Evolutionary conservation across 108 stramenopile species (phyloP), one percentile per base, ranked within the genome.

Genomic region (Nitzschia sp.): DNA sequence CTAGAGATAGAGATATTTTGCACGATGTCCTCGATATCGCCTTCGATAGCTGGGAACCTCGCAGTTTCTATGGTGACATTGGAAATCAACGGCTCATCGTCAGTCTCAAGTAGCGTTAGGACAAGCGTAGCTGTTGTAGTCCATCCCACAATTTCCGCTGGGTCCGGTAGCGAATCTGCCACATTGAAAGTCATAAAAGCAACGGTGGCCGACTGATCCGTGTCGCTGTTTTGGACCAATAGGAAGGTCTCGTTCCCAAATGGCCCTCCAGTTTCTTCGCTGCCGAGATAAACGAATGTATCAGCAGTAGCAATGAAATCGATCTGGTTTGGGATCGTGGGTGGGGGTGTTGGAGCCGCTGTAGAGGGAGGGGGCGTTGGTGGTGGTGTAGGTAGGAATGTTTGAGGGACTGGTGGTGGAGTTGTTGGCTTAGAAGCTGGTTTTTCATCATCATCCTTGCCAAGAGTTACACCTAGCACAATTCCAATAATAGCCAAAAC

Each of bases 161-260:
- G 9, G 9, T 22, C 26, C 23, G 55, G 55, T 31, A 56, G 9
- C n/a, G n/a, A n/a, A 26, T 29, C 23, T 16, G 31, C 2, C 17
- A 32, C 17, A 9, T 28, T 9, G 29, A 56, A 56, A 6, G 23
- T 31, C 55, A 56, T 21, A 26, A 56, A 21, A 21, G 55, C 28
- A 2, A 56, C 27, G 25, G 55, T 4, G 5, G 55, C 50, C 8
- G n/a, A 4, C n/a, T 52, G 23, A 56, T 30, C 55, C 5, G 8
- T n/a, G 13, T 32, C 28, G 27, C 8, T n/a, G 29, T 21, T 32
- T 32, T 56, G 55, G 13, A 56, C 55, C 30, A 56, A 21, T n/a
- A 56, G 17, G 15, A 29, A 56, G 8, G 25, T 30, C 17, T 56
- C 55, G 29, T 56, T n/a, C 13, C 55, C 55, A 56, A 56, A 56